Conservation (phyloP, 257 asterid genomes). For the Rauvolfia tetraphylla region DNA sequence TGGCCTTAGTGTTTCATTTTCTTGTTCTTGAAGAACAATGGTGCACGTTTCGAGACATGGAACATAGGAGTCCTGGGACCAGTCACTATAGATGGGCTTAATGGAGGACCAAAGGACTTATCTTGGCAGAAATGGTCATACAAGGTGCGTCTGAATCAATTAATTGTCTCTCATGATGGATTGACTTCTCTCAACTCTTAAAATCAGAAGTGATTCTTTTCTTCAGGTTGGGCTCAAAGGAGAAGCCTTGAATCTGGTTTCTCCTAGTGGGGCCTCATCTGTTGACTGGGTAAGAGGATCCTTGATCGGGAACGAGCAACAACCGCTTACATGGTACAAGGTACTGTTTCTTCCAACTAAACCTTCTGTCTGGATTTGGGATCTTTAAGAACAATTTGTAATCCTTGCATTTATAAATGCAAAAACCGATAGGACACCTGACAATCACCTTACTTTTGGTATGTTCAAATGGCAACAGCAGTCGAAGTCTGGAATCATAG, state of each 20-base stretch:
- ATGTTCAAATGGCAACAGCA: too few relatives aligned
- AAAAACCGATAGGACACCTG: background rate
- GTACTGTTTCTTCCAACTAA: slow-evolving; percentile 31
- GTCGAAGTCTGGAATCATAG: too few relatives aligned
- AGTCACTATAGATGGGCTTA: slow-evolving; percentile 63
- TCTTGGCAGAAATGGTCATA: slow-evolving; percentile 92
- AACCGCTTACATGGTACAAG: slow-evolving; percentile 92
- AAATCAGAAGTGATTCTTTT: background rate
- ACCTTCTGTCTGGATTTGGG: background rate
- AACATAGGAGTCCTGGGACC: slow-evolving; percentile 81
- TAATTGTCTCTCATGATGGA: slow-evolving; percentile 6
- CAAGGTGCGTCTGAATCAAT: slow-evolving; percentile 42
- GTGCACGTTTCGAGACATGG: slow-evolving; percentile 71
- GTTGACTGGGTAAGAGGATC: slow-evolving; percentile 62
- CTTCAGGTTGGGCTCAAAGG: slow-evolving; percentile 81
- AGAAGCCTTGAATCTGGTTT: slow-evolving; percentile 69
- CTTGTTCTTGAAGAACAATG: slow-evolving; percentile 52
- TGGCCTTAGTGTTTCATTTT: background rate
- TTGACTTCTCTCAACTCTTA: background rate
- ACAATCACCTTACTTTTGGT: too few relatives aligned
- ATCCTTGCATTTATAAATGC: background rate
- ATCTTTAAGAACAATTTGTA: background rate
- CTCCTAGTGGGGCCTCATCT: slow-evolving; percentile 46
- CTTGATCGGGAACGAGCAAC: slow-evolving; percentile 36
- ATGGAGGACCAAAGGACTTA: slow-evolving; percentile 59